Percentiles rank a stretch among this genome's conserved stretches.
These are phyloP conservation scores for Sesbania bispinosa DNA, from an alignment of 306 rosid genomes.

Conservation along the genomic window DNA sequence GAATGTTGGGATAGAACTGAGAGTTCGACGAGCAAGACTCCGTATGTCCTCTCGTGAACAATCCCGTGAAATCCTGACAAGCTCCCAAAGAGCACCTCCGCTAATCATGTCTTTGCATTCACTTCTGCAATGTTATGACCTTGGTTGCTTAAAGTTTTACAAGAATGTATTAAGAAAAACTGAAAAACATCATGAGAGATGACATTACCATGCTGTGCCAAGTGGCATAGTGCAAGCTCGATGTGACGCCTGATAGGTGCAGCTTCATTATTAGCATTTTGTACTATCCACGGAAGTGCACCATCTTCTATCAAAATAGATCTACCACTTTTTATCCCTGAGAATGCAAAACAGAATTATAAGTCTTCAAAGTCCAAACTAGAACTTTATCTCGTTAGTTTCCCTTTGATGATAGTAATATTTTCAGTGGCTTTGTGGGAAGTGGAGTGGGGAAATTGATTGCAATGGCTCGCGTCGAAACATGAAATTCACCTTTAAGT, in stretches of 20 bases:
- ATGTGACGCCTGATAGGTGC: slow-evolving; percentile 98
- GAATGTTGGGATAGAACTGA: slow-evolving; percentile 65
- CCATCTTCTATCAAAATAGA: slow-evolving; percentile 94
- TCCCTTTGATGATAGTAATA: neutral
- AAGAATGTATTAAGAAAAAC: neutral
- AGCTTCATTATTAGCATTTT: slow-evolving; percentile 82
- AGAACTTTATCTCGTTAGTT: neutral
- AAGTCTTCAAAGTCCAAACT: neutral
- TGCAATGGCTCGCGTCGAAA: neutral
- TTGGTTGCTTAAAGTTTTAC: neutral
- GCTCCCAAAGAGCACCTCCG: slow-evolving; percentile 99
- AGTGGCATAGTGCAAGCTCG: slow-evolving; percentile 96
- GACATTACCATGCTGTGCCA: slow-evolving; percentile 89
- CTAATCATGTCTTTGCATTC: slow-evolving; percentile 93
- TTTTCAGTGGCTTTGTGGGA: neutral
- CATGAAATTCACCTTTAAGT: neutral
- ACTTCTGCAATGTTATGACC: slow-evolving; percentile 56
- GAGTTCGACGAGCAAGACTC: slow-evolving; percentile 79
- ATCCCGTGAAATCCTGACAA: slow-evolving; percentile 90
- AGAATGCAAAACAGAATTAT: slow-evolving; percentile 9
- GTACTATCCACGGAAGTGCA: slow-evolving; percentile 96
- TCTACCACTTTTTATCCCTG: slow-evolving; percentile 69
- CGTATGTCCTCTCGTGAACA: slow-evolving; percentile 94
- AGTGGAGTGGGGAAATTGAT: neutral
- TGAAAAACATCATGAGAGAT: slow-evolving; percentile 7